Conservation (phyloP, 768 basidiomycete genomes). For the Lepiota venenata region DNA sequence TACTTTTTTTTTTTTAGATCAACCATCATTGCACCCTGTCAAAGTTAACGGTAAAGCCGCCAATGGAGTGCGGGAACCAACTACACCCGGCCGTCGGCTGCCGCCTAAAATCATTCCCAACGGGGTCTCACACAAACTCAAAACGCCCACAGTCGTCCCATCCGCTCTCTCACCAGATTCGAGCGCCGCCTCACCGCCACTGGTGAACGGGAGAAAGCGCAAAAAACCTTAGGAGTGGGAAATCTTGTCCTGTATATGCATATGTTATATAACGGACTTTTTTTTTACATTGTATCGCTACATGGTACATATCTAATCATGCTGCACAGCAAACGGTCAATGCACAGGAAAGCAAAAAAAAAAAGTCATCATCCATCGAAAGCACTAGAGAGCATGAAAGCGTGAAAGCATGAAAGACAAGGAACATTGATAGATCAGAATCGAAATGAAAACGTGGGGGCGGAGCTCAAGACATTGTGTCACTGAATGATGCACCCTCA, state of each 20-base stretch:
- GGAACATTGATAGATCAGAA: neutral
- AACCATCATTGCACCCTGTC: neutral
- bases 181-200: conserved; percentile 13
- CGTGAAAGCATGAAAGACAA: neutral
- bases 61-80: neutral
- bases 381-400: too few species aligned
- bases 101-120: neutral
- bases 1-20: neutral
- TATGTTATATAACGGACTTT: conserved; percentile 7
- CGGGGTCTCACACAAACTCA: conserved; percentile 1
- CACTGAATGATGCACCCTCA: neutral
- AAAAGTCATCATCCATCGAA: neutral
- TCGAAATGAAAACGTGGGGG: too few species aligned
- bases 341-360: conserved; percentile 4
- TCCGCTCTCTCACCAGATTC: conserved; percentile 14
- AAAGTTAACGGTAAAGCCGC: neutral
- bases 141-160: neutral
- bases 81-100: neutral
- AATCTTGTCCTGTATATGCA: neutral
- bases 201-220: conserved; percentile 49
- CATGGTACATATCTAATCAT: conserved; percentile 12
- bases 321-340: conserved; percentile 1
- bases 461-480: too few species aligned
- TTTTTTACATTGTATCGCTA: conserved; percentile 4
- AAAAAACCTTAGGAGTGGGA: conserved; percentile 39